These are phyloP conservation scores for Leptodermis oblonga DNA, from an alignment of 257 asterid species.

Conservation along the genomic window DNA sequence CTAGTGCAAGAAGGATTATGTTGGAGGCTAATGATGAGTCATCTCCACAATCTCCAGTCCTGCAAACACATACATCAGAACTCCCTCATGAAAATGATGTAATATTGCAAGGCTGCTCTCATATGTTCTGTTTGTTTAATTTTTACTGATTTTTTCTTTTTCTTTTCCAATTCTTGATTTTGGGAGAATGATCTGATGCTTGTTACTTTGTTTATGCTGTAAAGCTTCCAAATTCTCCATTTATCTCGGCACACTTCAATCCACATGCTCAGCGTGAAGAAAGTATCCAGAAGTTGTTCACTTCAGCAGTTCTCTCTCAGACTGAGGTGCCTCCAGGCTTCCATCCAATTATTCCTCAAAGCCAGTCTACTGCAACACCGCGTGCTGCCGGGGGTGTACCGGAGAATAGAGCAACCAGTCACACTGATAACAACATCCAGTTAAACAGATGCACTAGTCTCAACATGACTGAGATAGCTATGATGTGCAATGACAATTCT, in stretches of 20 bases:
- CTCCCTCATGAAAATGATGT: not conserved
- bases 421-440: not conserved
- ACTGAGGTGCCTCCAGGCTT: not conserved
- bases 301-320: not conserved
- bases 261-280: not conserved
- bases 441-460: not conserved
- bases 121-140: not conserved
- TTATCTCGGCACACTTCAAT: not conserved
- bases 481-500: not conserved
- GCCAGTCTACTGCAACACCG: too few relatives aligned
- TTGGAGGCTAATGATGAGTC: not conserved
- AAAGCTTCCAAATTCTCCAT: not conserved
- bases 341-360: not conserved
- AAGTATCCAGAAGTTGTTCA: not conserved
- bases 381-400: too few relatives aligned
- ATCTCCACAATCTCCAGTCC: not conserved
- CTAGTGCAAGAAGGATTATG: not conserved
- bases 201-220: not conserved
- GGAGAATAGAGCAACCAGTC: too few relatives aligned
- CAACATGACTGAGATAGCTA: slow-evolving; percentile 12
- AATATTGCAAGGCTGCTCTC: not conserved
- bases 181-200: not conserved
- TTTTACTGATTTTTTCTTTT: too few relatives aligned
- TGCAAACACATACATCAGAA: not conserved
- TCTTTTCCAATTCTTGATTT: too few relatives aligned